Percentiles rank a stretch among this genome's conserved stretches.
Conservation (phyloP, 108 stramenopile genomes). For the Mayamaea pseudoterrestris region DNA sequence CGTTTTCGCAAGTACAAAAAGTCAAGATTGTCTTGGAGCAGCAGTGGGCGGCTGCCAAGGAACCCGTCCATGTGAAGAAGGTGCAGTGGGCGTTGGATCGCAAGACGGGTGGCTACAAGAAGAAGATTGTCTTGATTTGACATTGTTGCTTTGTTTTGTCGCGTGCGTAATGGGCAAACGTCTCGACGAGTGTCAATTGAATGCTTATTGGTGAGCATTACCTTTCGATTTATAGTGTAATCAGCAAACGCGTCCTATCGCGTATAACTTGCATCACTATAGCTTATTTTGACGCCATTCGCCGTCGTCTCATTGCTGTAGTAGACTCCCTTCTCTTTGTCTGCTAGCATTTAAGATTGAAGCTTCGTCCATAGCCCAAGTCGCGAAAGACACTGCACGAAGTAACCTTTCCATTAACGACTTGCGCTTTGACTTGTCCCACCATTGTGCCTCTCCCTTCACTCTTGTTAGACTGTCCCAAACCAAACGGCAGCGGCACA, state of each 20-base stretch:
- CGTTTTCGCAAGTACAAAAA: no score
- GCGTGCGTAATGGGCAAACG: background rate
- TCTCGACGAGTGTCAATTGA: background rate
- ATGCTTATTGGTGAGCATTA: no score
- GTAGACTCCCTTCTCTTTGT: background rate
- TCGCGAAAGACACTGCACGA: slow-evolving; percentile 71
- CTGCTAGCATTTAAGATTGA: slow-evolving; percentile 50
- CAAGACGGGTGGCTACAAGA: slow-evolving; percentile 22
- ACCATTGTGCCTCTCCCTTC: slow-evolving; percentile 79
- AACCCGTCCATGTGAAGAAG: slow-evolving; percentile 22
- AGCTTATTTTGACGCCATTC: background rate
- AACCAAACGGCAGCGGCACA: slow-evolving; percentile 61
- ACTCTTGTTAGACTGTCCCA: slow-evolving; percentile 50
- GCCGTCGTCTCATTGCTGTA: background rate
- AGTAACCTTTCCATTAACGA: slow-evolving; percentile 46
- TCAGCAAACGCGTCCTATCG: background rate
- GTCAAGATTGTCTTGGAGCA: slow-evolving; percentile 21
- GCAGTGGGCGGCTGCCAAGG: slow-evolving; percentile 14
- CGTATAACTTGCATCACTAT: background rate
- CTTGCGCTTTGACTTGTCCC: slow-evolving; percentile 77
- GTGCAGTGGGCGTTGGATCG: slow-evolving; percentile 18
- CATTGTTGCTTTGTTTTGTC: background rate
- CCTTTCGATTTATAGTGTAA: background rate
- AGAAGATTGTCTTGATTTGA: slow-evolving; percentile 20
- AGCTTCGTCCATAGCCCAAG: slow-evolving; percentile 77